Evolutionary conservation across 257 asterid genomes (phyloP).

Genomic region (Osmanthus fragrans): DNA sequence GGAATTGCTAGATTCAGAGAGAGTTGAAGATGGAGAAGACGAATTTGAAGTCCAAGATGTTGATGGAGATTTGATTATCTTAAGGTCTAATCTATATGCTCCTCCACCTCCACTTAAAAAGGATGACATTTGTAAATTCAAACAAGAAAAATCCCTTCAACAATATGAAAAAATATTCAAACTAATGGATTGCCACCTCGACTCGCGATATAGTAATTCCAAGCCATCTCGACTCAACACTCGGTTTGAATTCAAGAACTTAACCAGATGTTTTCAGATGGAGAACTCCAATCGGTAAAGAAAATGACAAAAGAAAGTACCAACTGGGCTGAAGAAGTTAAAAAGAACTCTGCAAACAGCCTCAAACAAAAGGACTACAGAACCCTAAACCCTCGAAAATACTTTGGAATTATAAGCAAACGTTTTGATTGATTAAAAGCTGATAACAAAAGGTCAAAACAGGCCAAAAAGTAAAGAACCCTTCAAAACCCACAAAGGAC

Average conservation of each 20-base stretch:
- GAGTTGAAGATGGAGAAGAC: conserved; percentile 80
- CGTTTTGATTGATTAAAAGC: conserved; percentile 14
- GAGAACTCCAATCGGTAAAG: background rate
- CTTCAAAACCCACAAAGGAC: conserved; percentile 17
- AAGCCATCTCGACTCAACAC: background rate
- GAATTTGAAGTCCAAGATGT: conserved; percentile 72
- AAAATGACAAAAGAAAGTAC: conserved; percentile 8
- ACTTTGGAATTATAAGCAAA: conserved; percentile 21
- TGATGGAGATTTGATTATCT: conserved; percentile 69
- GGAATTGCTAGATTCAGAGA: conserved; percentile 75
- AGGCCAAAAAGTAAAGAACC: background rate
- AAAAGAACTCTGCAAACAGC: no score
- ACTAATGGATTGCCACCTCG: background rate
- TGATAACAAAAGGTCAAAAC: conserved; percentile 30
- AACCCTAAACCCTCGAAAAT: conserved; percentile 55
- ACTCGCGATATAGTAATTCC: background rate
- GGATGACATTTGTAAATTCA: conserved; percentile 50
- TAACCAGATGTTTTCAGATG: background rate
- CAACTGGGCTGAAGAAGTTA: conserved; percentile 14
- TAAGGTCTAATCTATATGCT: conserved; percentile 64
- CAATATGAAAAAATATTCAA: no score
- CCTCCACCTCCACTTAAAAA: conserved; percentile 78
- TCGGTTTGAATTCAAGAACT: conserved; percentile 17
- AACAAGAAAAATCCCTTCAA: no score
- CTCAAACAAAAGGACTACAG: background rate